Evolutionary conservation across 805 yeast species (phyloP), one percentile per base, ranked within the genome.

Genomic region (Maudiozyma bulderi): DNA sequence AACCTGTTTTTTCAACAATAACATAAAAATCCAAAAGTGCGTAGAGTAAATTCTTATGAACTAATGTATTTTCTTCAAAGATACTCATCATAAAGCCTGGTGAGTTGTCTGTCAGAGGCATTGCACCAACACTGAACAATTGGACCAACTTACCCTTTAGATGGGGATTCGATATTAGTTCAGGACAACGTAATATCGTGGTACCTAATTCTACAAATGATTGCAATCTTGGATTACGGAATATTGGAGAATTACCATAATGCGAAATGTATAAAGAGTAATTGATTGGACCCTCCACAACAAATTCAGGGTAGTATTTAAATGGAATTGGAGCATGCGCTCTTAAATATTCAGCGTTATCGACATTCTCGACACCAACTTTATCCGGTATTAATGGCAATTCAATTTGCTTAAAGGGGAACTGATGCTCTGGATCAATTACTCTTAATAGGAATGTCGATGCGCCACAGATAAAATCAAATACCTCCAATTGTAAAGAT

Each of bases 1-100:
- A 84, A 8, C 99, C 99, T 0, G 99, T 93, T 60, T 86, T 89
- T 65, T 93, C 99, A 46, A 91, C 90, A 74, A 86, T 87, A 35
- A 93, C 95, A 65, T 91, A 93, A 53, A 89, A 85, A 58, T 88
- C 95, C 67, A 93, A 75, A 49, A 93, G 73, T 0, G 96, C 85
- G 59, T 86, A 89, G 50, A 93, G 71, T 53, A 93, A 63, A 62
- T 89, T 80, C 38, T 81, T 72, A 32, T 71, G 68, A 2, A 88
- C 83, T 26, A 84, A 58, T 47, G 76, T 74, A 57, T 88, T 81
- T 9, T 79, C 70, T 57, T 76, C 81, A 65, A 88, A 81, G 7
- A 83, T 73, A 6, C 74, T 73, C 52, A 81, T 72, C 77, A 89
- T 78, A 52, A 83, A 83, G 0, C 98, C 99, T 2, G 86, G 82